Evolutionary conservation across 1,284 basidiomycete genomes (phyloP), one percentile per base, ranked within the genome.

Genomic region (Sporisorium reilianum): DNA sequence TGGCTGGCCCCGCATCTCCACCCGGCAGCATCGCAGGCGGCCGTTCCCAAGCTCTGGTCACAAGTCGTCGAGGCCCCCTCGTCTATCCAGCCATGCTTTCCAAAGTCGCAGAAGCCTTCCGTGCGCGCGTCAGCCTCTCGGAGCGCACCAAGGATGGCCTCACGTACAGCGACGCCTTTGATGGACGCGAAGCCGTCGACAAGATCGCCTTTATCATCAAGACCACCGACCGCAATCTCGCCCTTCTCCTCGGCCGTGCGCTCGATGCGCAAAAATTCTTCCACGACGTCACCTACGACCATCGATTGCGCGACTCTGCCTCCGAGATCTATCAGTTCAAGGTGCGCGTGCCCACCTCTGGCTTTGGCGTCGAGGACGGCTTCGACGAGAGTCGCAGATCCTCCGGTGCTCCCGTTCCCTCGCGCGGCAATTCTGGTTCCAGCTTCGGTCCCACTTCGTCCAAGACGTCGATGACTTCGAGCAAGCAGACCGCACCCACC

Each of bases 191-290:
- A 81, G 97, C 97, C 0, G 96, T 99, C 30, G 93, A 96, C 85
- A 92, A 93, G 86, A 93, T 99, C 76, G 92, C 94, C 20, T 94
- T 95, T 82, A 96, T 99, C 85, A 97, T 98, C 88, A 96, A 95
- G 86, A 99, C 96, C 3, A 94, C 94, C 7, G 97, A 99, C 86
- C 90, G 97, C 20, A 98, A 97, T 85, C 89, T 99, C 23, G 97
- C 97, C 5, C 87, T 99, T 48, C 88, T 99, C 3, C 89, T 99
- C 11, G 97, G 97, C 14, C 90, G 97, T 51, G 95, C 96, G 6
- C 88, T 99, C 60, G 97, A 99, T 83, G 93, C 95, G 14, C 97
- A 99, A 87, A 99, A 98, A 87, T 98, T 96, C 87, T 99, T 99
- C 85, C 97, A 99, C 85, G 97, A 98, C 81, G 97, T 99, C 74